Evolutionary conservation across 495 filamentous ascomycete genomes (phyloP).

Genomic region (Penicillium goetzii): DNA sequence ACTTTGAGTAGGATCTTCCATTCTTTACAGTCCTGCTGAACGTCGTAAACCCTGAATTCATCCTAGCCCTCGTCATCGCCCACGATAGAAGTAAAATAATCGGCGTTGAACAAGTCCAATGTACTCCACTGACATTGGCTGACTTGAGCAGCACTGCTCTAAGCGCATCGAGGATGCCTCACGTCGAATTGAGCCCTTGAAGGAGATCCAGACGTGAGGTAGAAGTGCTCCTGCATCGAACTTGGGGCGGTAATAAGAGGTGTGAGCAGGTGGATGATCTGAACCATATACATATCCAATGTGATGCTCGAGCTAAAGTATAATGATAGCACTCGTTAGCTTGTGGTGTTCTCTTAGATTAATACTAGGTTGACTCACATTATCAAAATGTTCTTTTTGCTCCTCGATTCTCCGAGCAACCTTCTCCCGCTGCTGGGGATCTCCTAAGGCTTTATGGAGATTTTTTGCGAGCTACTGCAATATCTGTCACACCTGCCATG

Average conservation of each 20-base stretch:
- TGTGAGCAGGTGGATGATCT: slow-evolving; percentile 25
- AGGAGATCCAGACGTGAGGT: slow-evolving; percentile 32
- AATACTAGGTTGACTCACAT: slow-evolving; percentile 13
- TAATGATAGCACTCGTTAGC: neutral
- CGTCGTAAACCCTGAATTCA: neutral
- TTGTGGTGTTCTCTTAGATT: neutral
- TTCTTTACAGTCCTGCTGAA: slow-evolving; percentile 7
- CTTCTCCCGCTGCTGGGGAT: slow-evolving; percentile 12
- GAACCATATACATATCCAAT: slow-evolving; percentile 39
- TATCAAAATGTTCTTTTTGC: slow-evolving; percentile 37
- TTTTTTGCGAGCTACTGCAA: slow-evolving; percentile 14
- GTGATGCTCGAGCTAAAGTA: slow-evolving; percentile 27
- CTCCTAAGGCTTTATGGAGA: slow-evolving; percentile 6
- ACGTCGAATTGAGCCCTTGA: neutral
- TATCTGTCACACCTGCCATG: slow-evolving; percentile 21
- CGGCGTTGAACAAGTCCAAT: slow-evolving; percentile 30
- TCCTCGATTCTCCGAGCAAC: slow-evolving; percentile 27
- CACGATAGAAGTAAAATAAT: slow-evolving; percentile 26
- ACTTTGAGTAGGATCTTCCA: slow-evolving; percentile 1
- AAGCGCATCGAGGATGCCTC: neutral
- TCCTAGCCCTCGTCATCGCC: slow-evolving; percentile 2
- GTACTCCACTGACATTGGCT: slow-evolving; percentile 27
- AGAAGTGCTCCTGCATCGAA: slow-evolving; percentile 29
- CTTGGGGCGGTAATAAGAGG: slow-evolving; percentile 29
- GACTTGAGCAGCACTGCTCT: slow-evolving; percentile 6